Conservation (phyloP, 2,329 filamentous ascomycete species). For the Alternaria metachromatica region DNA sequence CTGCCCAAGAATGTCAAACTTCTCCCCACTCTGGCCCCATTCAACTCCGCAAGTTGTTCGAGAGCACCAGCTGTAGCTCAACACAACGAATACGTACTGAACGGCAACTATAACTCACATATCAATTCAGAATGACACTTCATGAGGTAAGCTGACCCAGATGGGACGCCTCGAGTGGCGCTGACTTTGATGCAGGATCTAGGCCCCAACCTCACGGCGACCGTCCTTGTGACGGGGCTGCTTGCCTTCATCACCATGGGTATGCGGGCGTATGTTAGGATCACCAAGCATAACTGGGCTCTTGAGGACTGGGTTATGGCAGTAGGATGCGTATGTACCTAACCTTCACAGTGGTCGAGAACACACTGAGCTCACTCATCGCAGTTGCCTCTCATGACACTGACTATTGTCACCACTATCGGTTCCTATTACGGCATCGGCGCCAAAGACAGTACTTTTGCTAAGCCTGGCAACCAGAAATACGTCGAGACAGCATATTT, state of each 20-base stretch:
- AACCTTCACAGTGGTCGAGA: not conserved
- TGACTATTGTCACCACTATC: conserved; percentile 33
- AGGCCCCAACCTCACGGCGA: conserved; percentile 24
- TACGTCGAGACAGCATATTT: conserved; percentile 19
- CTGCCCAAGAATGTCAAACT: not conserved
- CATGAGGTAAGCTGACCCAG: conserved; percentile 8
- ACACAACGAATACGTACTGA: not conserved
- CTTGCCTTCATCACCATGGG: conserved; percentile 22
- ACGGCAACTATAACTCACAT: not conserved
- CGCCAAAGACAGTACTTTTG: conserved; percentile 31
- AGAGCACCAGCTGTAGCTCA: not conserved
- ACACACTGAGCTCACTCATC: not conserved
- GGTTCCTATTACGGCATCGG: conserved; percentile 44
- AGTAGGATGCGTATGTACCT: conserved; percentile 1
- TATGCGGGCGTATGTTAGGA: conserved; percentile 25
- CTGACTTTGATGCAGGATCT: conserved; percentile 11
- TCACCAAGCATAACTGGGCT: conserved; percentile 31
- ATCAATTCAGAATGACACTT: conserved; percentile 2
- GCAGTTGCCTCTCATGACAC: not conserved
- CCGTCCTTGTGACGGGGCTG: conserved; percentile 20
- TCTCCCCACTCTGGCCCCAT: not conserved
- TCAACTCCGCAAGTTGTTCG: not conserved
- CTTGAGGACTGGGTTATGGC: conserved; percentile 42
- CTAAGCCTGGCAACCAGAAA: conserved; percentile 16
- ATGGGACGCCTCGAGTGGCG: not conserved